These are phyloP conservation scores for Leucogyrophana mollusca DNA, from an alignment of 768 basidiomycete species.

Conservation along the genomic window DNA sequence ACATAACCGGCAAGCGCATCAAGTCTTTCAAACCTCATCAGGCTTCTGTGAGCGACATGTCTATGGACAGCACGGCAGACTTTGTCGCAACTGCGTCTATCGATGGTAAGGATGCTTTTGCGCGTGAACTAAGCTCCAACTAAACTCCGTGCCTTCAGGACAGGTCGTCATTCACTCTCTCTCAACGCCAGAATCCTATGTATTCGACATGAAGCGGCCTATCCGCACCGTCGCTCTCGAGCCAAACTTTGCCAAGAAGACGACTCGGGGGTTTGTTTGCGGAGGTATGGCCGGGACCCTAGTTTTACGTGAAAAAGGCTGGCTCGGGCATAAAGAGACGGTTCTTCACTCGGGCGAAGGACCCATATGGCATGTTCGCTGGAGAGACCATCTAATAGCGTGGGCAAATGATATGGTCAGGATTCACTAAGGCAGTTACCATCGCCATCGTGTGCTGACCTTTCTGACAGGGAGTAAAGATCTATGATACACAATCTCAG, in stretches of 20 bases:
- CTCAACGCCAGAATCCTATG: conserved; percentile 74
- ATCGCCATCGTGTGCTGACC: neutral
- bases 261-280: conserved; percentile 78
- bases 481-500: conserved; percentile 81
- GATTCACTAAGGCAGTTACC: conserved; percentile 5
- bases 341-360: conserved; percentile 83
- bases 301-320: conserved; percentile 90
- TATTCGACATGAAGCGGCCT: conserved; percentile 89
- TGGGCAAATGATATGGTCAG: conserved; percentile 94
- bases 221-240: conserved; percentile 89
- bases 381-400: conserved; percentile 84
- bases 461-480: conserved; percentile 78
- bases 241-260: conserved; percentile 81
- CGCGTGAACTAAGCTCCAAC: neutral
- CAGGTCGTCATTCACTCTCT: conserved; percentile 90
- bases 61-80: conserved; percentile 80
- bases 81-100: conserved; percentile 92
- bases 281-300: conserved; percentile 91
- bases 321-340: conserved; percentile 93
- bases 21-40: conserved; percentile 90
- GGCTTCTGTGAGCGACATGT: conserved; percentile 84
- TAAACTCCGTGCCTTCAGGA: conserved; percentile 40
- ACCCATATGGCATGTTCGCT: conserved; percentile 89
- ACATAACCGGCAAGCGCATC: conserved; percentile 73
- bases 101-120: conserved; percentile 65